These are phyloP conservation scores for Ophiostoma montium DNA, from an alignment of 2,329 filamentous ascomycete genomes.

Conservation along the genomic window DNA sequence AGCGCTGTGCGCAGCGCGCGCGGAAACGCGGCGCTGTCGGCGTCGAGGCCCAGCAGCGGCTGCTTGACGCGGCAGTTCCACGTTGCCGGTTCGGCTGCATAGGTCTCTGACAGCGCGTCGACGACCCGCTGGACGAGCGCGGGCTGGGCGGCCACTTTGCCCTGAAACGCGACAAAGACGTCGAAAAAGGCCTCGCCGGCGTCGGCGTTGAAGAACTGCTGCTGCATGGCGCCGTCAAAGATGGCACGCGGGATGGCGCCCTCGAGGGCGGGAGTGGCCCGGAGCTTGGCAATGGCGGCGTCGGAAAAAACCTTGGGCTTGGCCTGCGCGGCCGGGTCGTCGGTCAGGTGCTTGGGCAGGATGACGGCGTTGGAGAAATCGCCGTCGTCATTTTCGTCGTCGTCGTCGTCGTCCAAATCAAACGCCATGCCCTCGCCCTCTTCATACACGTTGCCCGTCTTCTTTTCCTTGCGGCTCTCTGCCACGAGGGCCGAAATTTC, in stretches of 20 bases:
- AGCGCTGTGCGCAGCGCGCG: slow-evolving; percentile 53
- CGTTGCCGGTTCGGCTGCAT: slow-evolving; percentile 47
- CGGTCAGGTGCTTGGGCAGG: slow-evolving; percentile 30
- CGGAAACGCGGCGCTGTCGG: slow-evolving; percentile 57
- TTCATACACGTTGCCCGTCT: slow-evolving; percentile 25
- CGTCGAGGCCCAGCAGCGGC: slow-evolving; percentile 51
- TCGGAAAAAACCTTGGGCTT: slow-evolving; percentile 31
- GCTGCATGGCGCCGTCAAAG: slow-evolving; percentile 72
- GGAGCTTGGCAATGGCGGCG: slow-evolving; percentile 28
- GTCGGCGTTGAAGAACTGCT: slow-evolving; percentile 52
- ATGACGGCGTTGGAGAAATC: slow-evolving; percentile 30
- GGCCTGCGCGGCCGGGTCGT: slow-evolving; percentile 17
- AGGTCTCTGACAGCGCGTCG: slow-evolving; percentile 43
- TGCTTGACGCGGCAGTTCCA: slow-evolving; percentile 58
- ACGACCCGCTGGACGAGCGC: slow-evolving; percentile 64
- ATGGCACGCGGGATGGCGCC: slow-evolving; percentile 91
- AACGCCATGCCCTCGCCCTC: slow-evolving; percentile 30
- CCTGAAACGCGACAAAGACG: slow-evolving; percentile 56
- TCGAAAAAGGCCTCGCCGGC: slow-evolving; percentile 68
- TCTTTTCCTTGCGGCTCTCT: slow-evolving; percentile 29
- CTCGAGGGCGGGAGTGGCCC: slow-evolving; percentile 68
- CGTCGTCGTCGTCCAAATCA: slow-evolving; percentile 31
- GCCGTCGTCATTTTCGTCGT: slow-evolving; percentile 32
- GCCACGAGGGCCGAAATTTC: slow-evolving; percentile 4
- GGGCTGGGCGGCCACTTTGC: slow-evolving; percentile 44